phyloP scores from a whole-genome alignment of 176 grass and related monocot species.

The Avena atlantica region DNA sequence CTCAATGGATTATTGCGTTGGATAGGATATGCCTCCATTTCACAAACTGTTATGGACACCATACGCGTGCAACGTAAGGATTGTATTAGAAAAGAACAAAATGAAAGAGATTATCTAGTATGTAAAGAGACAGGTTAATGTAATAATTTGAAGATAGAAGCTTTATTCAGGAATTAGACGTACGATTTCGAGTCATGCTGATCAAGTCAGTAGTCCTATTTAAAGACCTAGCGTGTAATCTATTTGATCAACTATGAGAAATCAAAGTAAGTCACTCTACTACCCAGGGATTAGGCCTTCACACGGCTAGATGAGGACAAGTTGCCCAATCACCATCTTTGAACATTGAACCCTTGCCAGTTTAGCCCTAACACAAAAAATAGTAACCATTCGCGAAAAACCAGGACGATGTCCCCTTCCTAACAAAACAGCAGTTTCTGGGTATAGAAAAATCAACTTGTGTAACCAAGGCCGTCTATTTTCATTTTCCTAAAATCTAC shows the following conservation, averaged over 20 bases:
- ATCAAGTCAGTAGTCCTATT: background rate
- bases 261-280: background rate
- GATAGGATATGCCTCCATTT: conserved; percentile 13
- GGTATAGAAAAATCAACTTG: conserved; percentile 7
- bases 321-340: background rate
- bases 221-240: background rate
- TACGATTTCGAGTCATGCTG: background rate
- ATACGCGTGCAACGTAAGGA: background rate
- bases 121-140: background rate
- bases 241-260: conserved; percentile 9
- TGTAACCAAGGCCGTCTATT: background rate
- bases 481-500: background rate
- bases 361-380: background rate
- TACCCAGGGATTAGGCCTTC: background rate
- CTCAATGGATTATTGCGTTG: background rate
- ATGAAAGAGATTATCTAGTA: conserved; percentile 16
- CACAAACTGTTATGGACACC: background rate
- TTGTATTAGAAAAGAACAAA: background rate
- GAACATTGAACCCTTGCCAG: background rate
- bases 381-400: background rate
- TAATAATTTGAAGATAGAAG: background rate
- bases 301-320: background rate
- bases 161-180: background rate
- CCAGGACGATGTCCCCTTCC: background rate
- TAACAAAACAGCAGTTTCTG: background rate